These are phyloP conservation scores for Linum lewisii DNA, from an alignment of 345 rosid genomes.

Conservation along the genomic window DNA sequence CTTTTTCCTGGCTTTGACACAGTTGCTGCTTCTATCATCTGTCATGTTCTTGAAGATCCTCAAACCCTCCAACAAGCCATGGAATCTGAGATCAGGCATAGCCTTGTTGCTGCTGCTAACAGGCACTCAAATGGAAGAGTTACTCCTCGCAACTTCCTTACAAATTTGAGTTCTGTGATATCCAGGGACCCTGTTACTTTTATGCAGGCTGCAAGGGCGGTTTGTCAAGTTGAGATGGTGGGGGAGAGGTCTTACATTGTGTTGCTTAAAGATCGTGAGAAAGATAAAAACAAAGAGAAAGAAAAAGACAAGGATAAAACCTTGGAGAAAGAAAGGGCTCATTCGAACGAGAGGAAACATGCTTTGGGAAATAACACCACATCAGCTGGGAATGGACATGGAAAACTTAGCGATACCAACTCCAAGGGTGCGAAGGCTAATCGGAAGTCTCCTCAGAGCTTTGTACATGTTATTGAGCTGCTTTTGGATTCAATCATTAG, in stretches of 20 bases:
- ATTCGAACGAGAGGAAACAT: conserved; percentile 49
- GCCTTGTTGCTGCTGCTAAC: conserved; percentile 63
- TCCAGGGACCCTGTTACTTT: conserved; percentile 77
- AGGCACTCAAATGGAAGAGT: conserved; percentile 80
- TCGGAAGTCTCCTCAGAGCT: conserved; percentile 74
- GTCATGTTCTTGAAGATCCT: conserved; percentile 92
- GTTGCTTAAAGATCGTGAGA: conserved; percentile 82
- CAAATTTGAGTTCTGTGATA: conserved; percentile 61
- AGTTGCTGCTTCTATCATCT: conserved; percentile 74
- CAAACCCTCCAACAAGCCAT: conserved; percentile 94
- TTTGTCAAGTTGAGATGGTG: conserved; percentile 90
- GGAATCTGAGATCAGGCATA: conserved; percentile 93
- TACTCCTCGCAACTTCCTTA: conserved; percentile 65
- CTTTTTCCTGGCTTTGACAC: conserved; percentile 90
- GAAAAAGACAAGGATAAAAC: conserved; percentile 59
- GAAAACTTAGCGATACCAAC: conserved; percentile 42
- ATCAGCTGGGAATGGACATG: conserved; percentile 35
- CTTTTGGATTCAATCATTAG: conserved; percentile 59
- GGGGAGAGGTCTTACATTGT: conserved; percentile 88
- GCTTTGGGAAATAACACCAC: conserved; percentile 30
- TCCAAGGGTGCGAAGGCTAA: conserved; percentile 62
- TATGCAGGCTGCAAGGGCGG: conserved; percentile 68
- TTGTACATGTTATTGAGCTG: conserved; percentile 71
- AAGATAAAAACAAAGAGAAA: conserved; percentile 63
- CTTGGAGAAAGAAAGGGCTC: conserved; percentile 52